These are phyloP conservation scores for Polyporus tsugae DNA, from an alignment of 1,284 basidiomycete species.

Conservation along the genomic window DNA sequence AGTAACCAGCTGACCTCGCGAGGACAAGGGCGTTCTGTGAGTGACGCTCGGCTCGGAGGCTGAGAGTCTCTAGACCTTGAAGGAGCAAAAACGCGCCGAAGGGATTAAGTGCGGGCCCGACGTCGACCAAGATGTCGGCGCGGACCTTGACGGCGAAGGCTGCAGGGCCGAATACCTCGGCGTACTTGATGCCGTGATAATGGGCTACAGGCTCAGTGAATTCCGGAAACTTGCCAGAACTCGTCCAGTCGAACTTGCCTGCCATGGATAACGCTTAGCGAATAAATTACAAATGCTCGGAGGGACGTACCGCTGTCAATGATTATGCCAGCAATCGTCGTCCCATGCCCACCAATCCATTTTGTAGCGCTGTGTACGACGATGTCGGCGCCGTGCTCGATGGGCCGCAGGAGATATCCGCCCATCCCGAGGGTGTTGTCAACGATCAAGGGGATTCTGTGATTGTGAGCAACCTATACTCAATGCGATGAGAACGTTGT, in stretches of 20 bases:
- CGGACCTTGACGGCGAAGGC: constrained; percentile 83
- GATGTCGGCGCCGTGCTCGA: constrained; percentile 84
- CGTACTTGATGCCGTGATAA: constrained; percentile 83
- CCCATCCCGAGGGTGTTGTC: constrained; percentile 94
- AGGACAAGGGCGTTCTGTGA: constrained; percentile 79
- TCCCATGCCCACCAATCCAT: constrained; percentile 93
- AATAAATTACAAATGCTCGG: too few species aligned
- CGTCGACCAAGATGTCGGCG: constrained; percentile 78
- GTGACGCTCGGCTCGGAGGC: constrained; percentile 81
- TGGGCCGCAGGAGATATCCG: constrained; percentile 80
- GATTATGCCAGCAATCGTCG: constrained; percentile 86
- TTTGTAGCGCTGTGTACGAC: constrained; percentile 91
- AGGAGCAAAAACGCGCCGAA: constrained; percentile 86
- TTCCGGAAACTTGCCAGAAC: constrained; percentile 80
- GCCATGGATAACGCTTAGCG: background rate
- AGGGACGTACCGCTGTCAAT: constrained; percentile 68
- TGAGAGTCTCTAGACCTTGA: constrained; percentile 89
- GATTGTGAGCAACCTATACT: constrained; percentile 65
- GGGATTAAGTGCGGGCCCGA: constrained; percentile 83
- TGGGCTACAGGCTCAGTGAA: constrained; percentile 87
- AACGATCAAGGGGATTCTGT: constrained; percentile 82
- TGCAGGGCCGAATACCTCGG: constrained; percentile 76
- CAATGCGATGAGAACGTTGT: background rate
- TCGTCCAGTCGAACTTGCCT: constrained; percentile 89
- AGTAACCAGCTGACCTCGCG: constrained; percentile 56